phyloP scores from a whole-genome alignment of 306 rosid genomes.

The Dicorynia guianensis region DNA sequence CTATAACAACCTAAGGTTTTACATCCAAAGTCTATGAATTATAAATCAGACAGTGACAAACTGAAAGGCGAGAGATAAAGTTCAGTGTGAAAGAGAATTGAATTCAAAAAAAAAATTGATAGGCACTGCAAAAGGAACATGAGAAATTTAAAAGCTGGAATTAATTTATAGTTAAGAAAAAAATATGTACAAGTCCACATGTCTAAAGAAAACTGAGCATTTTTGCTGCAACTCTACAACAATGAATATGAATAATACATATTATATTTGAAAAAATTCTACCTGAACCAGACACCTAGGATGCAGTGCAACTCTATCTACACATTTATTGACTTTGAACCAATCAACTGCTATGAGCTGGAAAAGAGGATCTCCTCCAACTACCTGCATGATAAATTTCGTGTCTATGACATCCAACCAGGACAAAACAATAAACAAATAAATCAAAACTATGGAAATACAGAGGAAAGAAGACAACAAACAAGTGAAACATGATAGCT shows the following conservation, averaged over 20 bases:
- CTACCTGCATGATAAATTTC: slow-evolving; percentile 55
- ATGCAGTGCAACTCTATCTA: slow-evolving; percentile 75
- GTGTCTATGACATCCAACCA: slow-evolving; percentile 29
- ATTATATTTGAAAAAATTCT: slow-evolving; percentile 29
- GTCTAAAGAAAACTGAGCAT: slow-evolving; percentile 21
- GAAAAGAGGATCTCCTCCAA: slow-evolving; percentile 92
- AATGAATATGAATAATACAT: slow-evolving; percentile 9
- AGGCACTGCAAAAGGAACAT: neutral
- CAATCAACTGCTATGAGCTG: slow-evolving; percentile 86
- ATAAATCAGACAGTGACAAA: slow-evolving; percentile 31
- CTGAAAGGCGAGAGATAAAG: slow-evolving; percentile 13
- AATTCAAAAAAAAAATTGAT: too few species aligned
- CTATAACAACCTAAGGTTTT: slow-evolving; percentile 4
- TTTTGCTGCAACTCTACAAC: slow-evolving; percentile 13
- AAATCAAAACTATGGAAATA: slow-evolving; percentile 31
- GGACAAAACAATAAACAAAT: slow-evolving; percentile 29
- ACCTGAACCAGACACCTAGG: slow-evolving; percentile 83
- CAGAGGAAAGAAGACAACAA: neutral
- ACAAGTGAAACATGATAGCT: slow-evolving; percentile 2
- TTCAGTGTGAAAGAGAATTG: slow-evolving; percentile 15
- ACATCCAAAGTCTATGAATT: neutral
- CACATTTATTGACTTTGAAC: slow-evolving; percentile 69
- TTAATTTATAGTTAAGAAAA: slow-evolving; percentile 13
- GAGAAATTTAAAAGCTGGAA: slow-evolving; percentile 20
- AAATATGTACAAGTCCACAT: neutral